These are phyloP conservation scores for Globisporangium nunn DNA, from an alignment of 352 stramenopile species.

Conservation along the genomic window DNA sequence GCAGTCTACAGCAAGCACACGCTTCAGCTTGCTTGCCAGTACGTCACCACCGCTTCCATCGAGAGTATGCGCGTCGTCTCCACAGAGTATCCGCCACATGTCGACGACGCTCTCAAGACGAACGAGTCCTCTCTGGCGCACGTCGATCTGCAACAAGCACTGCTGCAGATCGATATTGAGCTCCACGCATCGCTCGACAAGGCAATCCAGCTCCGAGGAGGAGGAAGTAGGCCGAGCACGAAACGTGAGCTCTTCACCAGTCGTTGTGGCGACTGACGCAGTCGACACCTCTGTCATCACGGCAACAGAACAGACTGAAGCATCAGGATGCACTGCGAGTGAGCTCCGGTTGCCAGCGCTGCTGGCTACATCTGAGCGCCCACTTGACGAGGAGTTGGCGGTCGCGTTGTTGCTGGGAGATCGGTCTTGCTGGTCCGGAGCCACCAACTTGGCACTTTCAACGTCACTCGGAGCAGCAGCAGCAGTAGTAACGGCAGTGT, in stretches of 20 bases:
- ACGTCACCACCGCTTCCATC: slow-evolving; percentile 2
- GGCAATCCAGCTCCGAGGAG: slow-evolving; percentile 13
- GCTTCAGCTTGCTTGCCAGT: slow-evolving; percentile 9
- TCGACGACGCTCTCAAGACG: slow-evolving; percentile 17
- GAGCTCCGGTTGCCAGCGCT: not conserved
- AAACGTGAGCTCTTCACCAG: slow-evolving; percentile 9
- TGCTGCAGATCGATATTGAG: slow-evolving; percentile 19
- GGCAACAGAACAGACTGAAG: slow-evolving; percentile 1
- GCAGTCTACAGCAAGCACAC: slow-evolving; percentile 13
- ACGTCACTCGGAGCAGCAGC: not conserved
- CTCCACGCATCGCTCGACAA: slow-evolving; percentile 24
- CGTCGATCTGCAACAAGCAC: slow-evolving; percentile 19
- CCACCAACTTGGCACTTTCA: not conserved
- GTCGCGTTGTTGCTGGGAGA: too few relatives aligned
- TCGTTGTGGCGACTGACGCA: slow-evolving; percentile 20
- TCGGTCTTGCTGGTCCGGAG: too few relatives aligned
- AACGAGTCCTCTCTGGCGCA: slow-evolving; percentile 20
- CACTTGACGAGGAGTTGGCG: too few relatives aligned
- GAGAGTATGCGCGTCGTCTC: slow-evolving; percentile 4
- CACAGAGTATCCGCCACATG: slow-evolving; percentile 22
- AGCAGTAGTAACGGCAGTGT: not conserved
- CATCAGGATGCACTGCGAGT: not conserved
- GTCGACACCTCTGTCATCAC: slow-evolving; percentile 3
- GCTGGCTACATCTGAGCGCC: too few relatives aligned
- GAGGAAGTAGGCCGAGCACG: not conserved